Evolutionary conservation across 2,329 filamentous ascomycete genomes (phyloP).

Genomic region (Colletotrichum liriopes): DNA sequence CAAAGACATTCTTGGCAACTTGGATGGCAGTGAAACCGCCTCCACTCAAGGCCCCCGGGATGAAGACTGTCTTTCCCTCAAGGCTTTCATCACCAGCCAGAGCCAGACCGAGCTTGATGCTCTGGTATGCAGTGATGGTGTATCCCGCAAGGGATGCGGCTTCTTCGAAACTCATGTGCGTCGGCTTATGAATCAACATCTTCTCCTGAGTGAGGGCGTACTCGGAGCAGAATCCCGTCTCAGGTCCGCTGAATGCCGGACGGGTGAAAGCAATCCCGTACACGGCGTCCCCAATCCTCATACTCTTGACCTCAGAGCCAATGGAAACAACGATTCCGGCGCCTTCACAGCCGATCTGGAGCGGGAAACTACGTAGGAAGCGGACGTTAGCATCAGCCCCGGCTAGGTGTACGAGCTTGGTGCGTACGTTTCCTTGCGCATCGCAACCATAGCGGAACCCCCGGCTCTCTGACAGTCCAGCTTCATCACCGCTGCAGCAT

Average conservation of each 20-base stretch:
- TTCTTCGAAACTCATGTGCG: slow-evolving; percentile 53
- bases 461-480: slow-evolving; percentile 51
- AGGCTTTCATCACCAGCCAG: slow-evolving; percentile 57
- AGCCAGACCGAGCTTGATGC: slow-evolving; percentile 57
- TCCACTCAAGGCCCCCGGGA: slow-evolving; percentile 65
- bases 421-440: slow-evolving; percentile 40
- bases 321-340: slow-evolving; percentile 20
- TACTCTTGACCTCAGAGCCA: slow-evolving; percentile 3
- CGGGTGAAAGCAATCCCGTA: slow-evolving; percentile 57
- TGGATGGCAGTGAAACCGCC: slow-evolving; percentile 64
- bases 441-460: slow-evolving; percentile 45
- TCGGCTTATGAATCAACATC: slow-evolving; percentile 54
- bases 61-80: slow-evolving; percentile 66
- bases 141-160: slow-evolving; percentile 55
- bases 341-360: slow-evolving; percentile 30
- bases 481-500: slow-evolving; percentile 54
- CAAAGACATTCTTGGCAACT: slow-evolving; percentile 66
- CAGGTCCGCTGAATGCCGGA: slow-evolving; percentile 51
- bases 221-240: slow-evolving; percentile 56
- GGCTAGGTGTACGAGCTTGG: not conserved
- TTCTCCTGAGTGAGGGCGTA: slow-evolving; percentile 56
- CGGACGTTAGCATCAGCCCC: too few relatives aligned
- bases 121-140: slow-evolving; percentile 61
- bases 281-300: slow-evolving; percentile 44
- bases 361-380: slow-evolving; percentile 47